Conservation (phyloP, 2,329 filamentous ascomycete genomes). For the Claviceps spartinae region DNA sequence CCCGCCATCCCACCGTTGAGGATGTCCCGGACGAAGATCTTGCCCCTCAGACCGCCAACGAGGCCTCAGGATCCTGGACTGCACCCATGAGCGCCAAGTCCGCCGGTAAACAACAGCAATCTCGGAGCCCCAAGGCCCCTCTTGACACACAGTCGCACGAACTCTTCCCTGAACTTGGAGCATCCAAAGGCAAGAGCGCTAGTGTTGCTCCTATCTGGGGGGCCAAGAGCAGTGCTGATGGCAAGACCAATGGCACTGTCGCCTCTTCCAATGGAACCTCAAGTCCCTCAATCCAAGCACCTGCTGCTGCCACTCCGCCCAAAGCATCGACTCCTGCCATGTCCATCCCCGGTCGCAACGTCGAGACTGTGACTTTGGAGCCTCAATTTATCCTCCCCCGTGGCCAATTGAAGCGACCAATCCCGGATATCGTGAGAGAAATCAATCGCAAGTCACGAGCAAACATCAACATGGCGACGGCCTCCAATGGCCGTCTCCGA, state of each 20-base stretch:
- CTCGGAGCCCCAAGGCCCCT: constrained; percentile 25
- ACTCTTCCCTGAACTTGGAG: constrained; percentile 82
- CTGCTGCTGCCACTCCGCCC: constrained; percentile 34
- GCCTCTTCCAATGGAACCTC: constrained; percentile 41
- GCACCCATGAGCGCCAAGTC: constrained; percentile 46
- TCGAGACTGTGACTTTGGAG: constrained; percentile 61
- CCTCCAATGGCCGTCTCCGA: constrained; percentile 57
- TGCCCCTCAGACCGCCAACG: constrained; percentile 36
- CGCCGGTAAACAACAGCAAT: constrained; percentile 54
- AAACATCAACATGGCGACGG: constrained; percentile 62
- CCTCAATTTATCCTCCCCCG: constrained; percentile 65
- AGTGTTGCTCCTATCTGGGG: constrained; percentile 66
- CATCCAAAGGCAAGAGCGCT: constrained; percentile 50
- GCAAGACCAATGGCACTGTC: constrained; percentile 39
- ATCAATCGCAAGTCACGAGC: constrained; percentile 88
- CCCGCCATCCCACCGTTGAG: constrained; percentile 58
- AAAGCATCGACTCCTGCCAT: constrained; percentile 34
- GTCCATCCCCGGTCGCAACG: constrained; percentile 69
- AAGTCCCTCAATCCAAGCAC: constrained; percentile 48
- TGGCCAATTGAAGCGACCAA: constrained; percentile 67
- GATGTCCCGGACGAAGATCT: constrained; percentile 73
- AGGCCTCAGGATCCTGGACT: constrained; percentile 32
- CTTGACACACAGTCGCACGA: constrained; percentile 83
- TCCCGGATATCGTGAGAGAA: constrained; percentile 75
- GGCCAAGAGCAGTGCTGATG: constrained; percentile 45